Evolutionary conservation across 306 rosid species (phyloP).

Genomic region (Dryas octopetala): DNA sequence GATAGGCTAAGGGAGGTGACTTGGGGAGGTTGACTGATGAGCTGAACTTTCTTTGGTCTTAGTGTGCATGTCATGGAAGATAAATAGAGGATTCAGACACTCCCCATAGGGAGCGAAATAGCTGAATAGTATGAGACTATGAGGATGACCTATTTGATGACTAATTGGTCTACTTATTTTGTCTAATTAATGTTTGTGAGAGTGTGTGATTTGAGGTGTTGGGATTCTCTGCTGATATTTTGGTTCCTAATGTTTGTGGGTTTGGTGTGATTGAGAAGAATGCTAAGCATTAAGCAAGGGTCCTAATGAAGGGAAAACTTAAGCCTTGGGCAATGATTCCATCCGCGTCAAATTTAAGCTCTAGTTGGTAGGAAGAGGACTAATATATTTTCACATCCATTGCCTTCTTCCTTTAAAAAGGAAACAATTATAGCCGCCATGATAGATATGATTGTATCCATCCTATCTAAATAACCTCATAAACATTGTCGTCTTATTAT

Average conservation of each 20-base stretch:
- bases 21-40: not conserved
- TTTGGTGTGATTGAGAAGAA: not conserved
- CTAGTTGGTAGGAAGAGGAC: constrained; percentile 39
- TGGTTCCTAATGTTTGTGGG: not conserved
- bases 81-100: not conserved
- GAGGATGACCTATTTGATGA: too few relatives aligned
- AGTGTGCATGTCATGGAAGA: constrained; percentile 22
- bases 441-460: too few relatives aligned
- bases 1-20: not conserved
- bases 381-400: not conserved
- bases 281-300: constrained; percentile 3
- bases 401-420: not conserved
- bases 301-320: constrained; percentile 34
- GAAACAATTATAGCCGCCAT: not conserved
- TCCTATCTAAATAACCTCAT: too few relatives aligned
- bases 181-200: too few relatives aligned
- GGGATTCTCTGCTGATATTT: too few relatives aligned
- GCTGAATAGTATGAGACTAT: too few relatives aligned
- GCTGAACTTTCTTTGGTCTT: not conserved
- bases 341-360: constrained; percentile 26
- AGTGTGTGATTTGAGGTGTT: too few relatives aligned
- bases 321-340: constrained; percentile 24
- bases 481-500: not conserved
- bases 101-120: not conserved
- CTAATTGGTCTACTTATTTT: too few relatives aligned